Evolutionary conservation across 768 basidiomycete species (phyloP), one percentile per base, ranked within the genome.

Genomic region (Suillus discolor): DNA sequence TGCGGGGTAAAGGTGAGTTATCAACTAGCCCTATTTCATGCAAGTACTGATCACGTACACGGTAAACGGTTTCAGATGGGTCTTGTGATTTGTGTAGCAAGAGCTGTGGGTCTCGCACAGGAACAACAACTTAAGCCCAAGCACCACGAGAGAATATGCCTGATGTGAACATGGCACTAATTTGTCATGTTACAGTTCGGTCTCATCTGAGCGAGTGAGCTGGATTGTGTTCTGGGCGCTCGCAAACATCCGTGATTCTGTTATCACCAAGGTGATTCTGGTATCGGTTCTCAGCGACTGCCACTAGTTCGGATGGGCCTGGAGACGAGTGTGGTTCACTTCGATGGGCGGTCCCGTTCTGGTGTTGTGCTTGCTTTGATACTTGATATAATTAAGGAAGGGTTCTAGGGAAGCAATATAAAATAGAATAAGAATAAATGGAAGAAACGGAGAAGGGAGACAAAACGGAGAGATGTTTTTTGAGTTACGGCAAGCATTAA

Each of bases 401-500:
- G 12, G n/a, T 25, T 57, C 38, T 57, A 38, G n/a, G 31, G 57
- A 57, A 57, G 25, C 25, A 6, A 28, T 28, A 53, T 4, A 53
- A 28, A 28, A 28, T 51, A 16, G 16, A 28, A 53, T 18, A 18
- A 28, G 51, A 55, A 55, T 57, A n/a, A 20, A 55, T 55, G 31
- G 54, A 38, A 57, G 36, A 23, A 23, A 57, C 15, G n/a, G 57
- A 39, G 57, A 25, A 59, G 38, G 57, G 57, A 59, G 57, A 59
- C 39, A 59, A 59, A 59, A 59, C 38, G 57, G 57, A 60, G 25
- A 8, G 41, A 60, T 42, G 59, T 42, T 36, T 60, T 44, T 20
- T 4, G 8, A 13, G 3, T 60, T 60, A 60, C 59, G 59, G 59
- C 59, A 42, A 47, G 25, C 54, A 51, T 45, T 64, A 65, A 42